Conservation (phyloP, 345 rosid species). For the Melastoma malabathricum region DNA sequence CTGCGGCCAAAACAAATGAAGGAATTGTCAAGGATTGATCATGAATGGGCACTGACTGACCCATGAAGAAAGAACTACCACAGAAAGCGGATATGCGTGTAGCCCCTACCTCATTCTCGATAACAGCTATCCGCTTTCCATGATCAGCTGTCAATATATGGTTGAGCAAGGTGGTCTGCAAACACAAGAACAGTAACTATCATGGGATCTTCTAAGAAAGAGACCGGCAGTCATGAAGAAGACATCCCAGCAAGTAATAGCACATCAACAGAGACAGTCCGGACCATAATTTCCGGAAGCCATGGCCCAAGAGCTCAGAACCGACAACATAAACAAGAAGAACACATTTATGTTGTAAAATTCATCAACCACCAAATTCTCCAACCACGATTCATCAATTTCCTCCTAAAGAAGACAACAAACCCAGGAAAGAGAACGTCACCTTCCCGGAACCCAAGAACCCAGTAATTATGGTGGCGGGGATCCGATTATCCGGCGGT, state of each 20-base stretch:
- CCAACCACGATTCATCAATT: too few species aligned
- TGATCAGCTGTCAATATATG: conserved; percentile 91
- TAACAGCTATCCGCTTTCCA: conserved; percentile 91
- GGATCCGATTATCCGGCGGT: conserved; percentile 73
- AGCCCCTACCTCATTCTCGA: conserved; percentile 73
- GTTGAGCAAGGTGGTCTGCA: conserved; percentile 82
- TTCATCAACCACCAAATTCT: too few species aligned
- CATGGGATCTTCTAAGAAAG: neutral
- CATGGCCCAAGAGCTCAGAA: too few species aligned
- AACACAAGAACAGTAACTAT: conserved; percentile 5
- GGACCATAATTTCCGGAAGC: too few species aligned
- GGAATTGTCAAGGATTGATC: too few species aligned
- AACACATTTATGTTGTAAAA: too few species aligned
- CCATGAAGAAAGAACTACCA: neutral
- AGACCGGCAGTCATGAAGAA: neutral
- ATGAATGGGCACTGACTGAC: too few species aligned
- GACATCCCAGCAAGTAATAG: neutral
- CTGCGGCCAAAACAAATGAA: conserved; percentile 20
- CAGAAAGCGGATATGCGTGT: neutral
- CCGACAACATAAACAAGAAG: too few species aligned
- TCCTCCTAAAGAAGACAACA: neutral
- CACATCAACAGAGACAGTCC: too few species aligned
- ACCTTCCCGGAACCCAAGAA: conserved; percentile 96
- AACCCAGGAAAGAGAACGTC: too few species aligned
- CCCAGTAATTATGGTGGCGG: conserved; percentile 92